Evolutionary conservation across 2,329 filamentous ascomycete species (phyloP).

Genomic region (Trichoderma polysporum): DNA sequence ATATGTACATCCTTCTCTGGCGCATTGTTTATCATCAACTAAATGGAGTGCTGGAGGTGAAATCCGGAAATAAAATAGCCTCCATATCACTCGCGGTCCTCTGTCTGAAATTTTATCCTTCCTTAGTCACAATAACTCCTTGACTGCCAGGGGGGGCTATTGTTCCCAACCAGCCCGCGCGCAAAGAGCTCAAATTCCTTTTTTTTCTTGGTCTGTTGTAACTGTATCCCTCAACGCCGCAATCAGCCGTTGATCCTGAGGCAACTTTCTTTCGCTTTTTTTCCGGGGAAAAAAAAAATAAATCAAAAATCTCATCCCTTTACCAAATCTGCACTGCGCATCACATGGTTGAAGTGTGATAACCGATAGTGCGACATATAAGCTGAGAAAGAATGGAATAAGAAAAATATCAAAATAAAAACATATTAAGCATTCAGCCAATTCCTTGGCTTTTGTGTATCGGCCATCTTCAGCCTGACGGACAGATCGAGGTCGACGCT

Average conservation of each 20-base stretch:
- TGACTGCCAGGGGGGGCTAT: not conserved
- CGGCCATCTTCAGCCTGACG: not conserved
- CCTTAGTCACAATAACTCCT: conserved; percentile 2
- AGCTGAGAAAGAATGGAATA: not conserved
- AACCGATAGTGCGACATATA: not conserved
- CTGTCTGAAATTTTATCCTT: not conserved
- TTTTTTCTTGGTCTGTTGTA: not conserved
- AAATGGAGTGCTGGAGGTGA: not conserved
- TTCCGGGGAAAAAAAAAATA: not conserved
- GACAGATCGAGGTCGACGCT: not conserved
- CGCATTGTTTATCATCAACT: not conserved
- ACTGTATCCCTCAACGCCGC: conserved; percentile 3
- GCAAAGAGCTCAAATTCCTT: not conserved
- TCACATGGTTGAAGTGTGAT: conserved; percentile 15
- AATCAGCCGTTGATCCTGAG: conserved; percentile 23
- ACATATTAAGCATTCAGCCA: conserved; percentile 10
- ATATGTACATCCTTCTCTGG: not conserved
- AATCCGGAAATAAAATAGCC: not conserved
- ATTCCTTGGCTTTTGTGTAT: not conserved
- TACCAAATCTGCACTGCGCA: conserved; percentile 4
- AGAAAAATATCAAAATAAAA: not conserved
- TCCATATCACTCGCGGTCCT: not conserved
- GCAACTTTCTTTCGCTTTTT: conserved; percentile 19
- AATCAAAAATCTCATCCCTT: not conserved
- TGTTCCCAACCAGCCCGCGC: not conserved